phyloP scores from a whole-genome alignment of 257 asterid species.

The Nicotiana obtusifolia region DNA sequence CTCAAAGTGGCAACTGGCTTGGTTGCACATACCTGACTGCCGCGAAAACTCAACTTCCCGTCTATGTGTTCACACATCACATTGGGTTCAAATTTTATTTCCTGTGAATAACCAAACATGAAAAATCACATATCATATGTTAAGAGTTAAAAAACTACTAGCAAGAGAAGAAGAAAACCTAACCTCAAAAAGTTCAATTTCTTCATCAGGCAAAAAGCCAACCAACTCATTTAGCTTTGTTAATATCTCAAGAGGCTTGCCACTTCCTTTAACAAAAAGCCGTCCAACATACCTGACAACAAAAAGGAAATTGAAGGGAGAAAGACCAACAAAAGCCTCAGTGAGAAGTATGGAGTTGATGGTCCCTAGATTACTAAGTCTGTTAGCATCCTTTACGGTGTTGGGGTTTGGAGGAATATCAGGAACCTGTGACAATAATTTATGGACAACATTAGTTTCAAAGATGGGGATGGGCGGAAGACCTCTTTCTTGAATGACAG shows the following conservation, averaged over 20 bases:
- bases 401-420: too few species aligned
- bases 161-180: slow-evolving; percentile 1
- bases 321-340: neutral
- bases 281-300: slow-evolving; percentile 58
- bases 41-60: slow-evolving; percentile 47
- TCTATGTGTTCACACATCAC: slow-evolving; percentile 75
- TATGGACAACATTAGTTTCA: too few species aligned
- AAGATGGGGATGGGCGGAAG: too few species aligned
- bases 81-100: slow-evolving; percentile 70
- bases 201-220: slow-evolving; percentile 66
- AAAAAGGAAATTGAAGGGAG: slow-evolving; percentile 5
- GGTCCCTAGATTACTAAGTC: too few species aligned
- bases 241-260: slow-evolving; percentile 59
- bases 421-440: too few species aligned
- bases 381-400: too few species aligned
- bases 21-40: slow-evolving; percentile 45
- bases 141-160: neutral
- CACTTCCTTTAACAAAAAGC: slow-evolving; percentile 55
- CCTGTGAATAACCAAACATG: slow-evolving; percentile 33
- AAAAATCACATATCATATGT: neutral
- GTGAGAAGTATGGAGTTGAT: too few species aligned
- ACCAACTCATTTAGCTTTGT: slow-evolving; percentile 63
- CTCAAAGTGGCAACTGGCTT: neutral
- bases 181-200: slow-evolving; percentile 79
- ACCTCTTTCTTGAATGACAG: too few species aligned